Evolutionary conservation across 495 filamentous ascomycete genomes (phyloP).

Genomic region (Trichoderma reesei): DNA sequence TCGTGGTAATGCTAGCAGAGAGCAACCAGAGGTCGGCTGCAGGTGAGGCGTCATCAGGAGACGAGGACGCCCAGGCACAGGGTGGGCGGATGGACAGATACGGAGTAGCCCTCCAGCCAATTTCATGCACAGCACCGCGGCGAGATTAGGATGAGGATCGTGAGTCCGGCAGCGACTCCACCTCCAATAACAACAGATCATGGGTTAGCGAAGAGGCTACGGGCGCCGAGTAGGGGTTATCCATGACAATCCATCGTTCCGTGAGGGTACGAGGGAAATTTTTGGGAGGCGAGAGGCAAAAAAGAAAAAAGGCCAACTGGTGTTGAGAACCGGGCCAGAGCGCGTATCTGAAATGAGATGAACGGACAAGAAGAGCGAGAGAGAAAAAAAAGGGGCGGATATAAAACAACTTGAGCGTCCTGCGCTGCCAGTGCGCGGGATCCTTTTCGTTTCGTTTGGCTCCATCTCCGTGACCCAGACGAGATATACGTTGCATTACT

Average conservation of each 20-base stretch:
- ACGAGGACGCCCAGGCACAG: neutral
- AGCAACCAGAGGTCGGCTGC: neutral
- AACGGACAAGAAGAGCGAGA: neutral
- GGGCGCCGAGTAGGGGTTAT: neutral
- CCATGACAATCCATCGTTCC: too few relatives aligned
- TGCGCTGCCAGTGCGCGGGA: too few relatives aligned
- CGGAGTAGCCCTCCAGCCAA: slow-evolving; percentile 1
- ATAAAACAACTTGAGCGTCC: neutral
- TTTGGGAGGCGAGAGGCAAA: neutral
- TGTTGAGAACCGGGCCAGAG: too few relatives aligned
- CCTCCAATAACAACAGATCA: neutral
- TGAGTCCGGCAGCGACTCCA: slow-evolving; percentile 4
- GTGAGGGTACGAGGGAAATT: neutral
- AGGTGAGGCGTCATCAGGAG: slow-evolving; percentile 9
- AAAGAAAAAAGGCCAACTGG: neutral
- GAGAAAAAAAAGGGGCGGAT: neutral
- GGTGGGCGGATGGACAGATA: slow-evolving; percentile 8
- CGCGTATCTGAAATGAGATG: neutral
- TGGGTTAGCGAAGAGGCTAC: neutral
- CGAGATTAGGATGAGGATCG: slow-evolving; percentile 8
- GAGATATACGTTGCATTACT: too few relatives aligned
- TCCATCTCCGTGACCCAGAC: too few relatives aligned
- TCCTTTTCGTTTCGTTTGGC: neutral
- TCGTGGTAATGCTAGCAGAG: too few relatives aligned
- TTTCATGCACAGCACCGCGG: slow-evolving; percentile 8